A percentile compares a stretch with the other conserved stretches of the same genome.
These are phyloP conservation scores for Trichoderma atroviride DNA, from an alignment of 2,329 filamentous ascomycete species.

Conservation along the genomic window DNA sequence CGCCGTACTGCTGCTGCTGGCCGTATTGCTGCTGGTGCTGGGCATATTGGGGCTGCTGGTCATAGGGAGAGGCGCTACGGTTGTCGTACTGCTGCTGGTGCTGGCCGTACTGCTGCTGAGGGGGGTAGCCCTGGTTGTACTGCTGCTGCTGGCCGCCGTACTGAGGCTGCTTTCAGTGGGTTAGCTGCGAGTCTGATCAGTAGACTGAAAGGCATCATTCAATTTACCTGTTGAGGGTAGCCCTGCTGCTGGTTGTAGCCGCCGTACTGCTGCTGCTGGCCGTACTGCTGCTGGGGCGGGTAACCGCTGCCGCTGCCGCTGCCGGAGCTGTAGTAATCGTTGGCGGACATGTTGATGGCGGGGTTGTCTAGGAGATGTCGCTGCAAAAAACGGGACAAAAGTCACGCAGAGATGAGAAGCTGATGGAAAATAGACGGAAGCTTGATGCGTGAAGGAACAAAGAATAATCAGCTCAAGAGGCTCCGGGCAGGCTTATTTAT, in stretches of 20 bases:
- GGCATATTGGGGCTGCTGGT: not conserved
- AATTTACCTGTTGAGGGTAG: conserved; percentile 32
- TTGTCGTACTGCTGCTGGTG: conserved; percentile 32
- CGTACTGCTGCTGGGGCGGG: conserved; percentile 33
- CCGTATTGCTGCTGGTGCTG: conserved; percentile 29
- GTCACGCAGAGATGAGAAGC: not conserved
- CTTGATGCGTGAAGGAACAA: not conserved
- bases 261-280: conserved; percentile 32
- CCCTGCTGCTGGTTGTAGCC: conserved; percentile 30
- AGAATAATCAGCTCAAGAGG: not conserved
- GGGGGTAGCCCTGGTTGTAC: conserved; percentile 1
- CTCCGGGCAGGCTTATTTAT: conserved; percentile 22
- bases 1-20: conserved; percentile 22
- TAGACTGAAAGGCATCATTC: not conserved
- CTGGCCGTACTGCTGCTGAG: conserved; percentile 31
- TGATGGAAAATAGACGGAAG: not conserved
- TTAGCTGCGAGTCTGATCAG: not conserved
- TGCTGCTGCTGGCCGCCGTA: not conserved
- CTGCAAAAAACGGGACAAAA: not conserved
- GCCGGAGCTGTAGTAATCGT: conserved; percentile 44
- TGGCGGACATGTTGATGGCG: conserved; percentile 39
- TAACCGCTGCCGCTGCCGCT: conserved; percentile 31
- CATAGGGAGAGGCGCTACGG: conserved; percentile 27
- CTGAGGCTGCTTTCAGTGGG: not conserved
- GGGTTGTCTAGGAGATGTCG: not conserved